Evolutionary conservation across 108 stramenopile genomes (phyloP).

Genomic region (Skeletonema grethae): DNA sequence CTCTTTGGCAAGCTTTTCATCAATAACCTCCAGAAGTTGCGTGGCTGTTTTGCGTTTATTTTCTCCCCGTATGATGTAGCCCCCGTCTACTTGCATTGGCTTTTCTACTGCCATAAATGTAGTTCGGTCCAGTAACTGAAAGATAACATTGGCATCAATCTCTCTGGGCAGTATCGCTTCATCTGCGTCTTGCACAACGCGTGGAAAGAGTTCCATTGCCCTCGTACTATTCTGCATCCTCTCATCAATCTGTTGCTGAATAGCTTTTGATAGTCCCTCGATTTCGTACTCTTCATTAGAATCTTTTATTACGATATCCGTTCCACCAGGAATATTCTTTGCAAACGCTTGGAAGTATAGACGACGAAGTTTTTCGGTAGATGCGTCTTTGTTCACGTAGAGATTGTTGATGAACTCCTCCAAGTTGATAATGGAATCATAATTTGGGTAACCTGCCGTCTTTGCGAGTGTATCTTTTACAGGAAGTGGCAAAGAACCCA

Average conservation of each 20-base stretch:
- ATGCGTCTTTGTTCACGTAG: conserved; percentile 7
- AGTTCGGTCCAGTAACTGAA: conserved; percentile 31
- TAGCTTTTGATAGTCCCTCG: conserved; percentile 4
- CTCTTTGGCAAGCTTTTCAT: conserved; percentile 34
- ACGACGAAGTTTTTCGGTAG: conserved; percentile 21
- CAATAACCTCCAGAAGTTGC: conserved; percentile 46
- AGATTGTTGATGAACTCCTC: conserved; percentile 20
- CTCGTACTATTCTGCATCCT: conserved; percentile 16
- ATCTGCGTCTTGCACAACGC: conserved; percentile 24
- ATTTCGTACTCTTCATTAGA: conserved; percentile 29
- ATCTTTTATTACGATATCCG: conserved; percentile 1
- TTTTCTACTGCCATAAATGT: conserved; percentile 48
- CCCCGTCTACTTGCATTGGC: conserved; percentile 46
- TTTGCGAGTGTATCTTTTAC: conserved; percentile 27
- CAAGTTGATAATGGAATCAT: conserved; percentile 10
- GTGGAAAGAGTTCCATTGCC: conserved; percentile 46
- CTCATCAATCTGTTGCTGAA: conserved; percentile 18
- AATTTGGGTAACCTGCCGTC: conserved; percentile 22
- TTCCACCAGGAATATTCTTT: conserved; percentile 5
- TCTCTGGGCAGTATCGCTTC: conserved; percentile 15
- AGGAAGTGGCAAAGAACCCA: conserved; percentile 18
- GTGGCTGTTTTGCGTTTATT: conserved; percentile 31
- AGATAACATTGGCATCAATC: conserved; percentile 32
- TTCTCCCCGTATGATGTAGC: conserved; percentile 60
- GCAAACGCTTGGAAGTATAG: conserved; percentile 22